Conservation (phyloP, 2,329 filamentous ascomycete species). For the Neofusicoccum ribis region DNA sequence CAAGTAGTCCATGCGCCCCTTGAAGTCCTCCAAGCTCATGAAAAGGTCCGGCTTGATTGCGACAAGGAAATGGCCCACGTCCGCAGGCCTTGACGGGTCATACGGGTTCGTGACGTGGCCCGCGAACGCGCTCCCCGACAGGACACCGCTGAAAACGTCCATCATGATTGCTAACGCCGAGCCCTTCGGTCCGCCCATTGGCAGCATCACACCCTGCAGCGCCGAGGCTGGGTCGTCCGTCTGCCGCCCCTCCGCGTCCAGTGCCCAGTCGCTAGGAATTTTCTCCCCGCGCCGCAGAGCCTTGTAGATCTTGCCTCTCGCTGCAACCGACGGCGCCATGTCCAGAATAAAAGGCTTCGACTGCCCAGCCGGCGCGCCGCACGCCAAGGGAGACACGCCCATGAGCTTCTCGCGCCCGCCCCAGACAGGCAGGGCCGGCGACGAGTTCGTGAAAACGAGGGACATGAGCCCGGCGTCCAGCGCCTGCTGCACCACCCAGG, state of each 20-base stretch:
- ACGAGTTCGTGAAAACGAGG: slow-evolving; percentile 62
- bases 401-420: slow-evolving; percentile 69
- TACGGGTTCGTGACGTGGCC: slow-evolving; percentile 77
- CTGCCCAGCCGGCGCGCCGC: slow-evolving; percentile 68
- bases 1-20: slow-evolving; percentile 61
- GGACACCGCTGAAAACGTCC: slow-evolving; percentile 80
- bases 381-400: slow-evolving; percentile 73
- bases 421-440: slow-evolving; percentile 70
- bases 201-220: slow-evolving; percentile 76
- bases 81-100: slow-evolving; percentile 65
- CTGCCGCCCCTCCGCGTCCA: slow-evolving; percentile 67
- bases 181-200: slow-evolving; percentile 83
- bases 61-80: slow-evolving; percentile 74
- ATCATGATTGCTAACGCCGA: slow-evolving; percentile 79
- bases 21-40: slow-evolving; percentile 69
- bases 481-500: slow-evolving; percentile 77
- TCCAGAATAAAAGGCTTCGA: slow-evolving; percentile 69
- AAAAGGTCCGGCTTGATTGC: slow-evolving; percentile 75
- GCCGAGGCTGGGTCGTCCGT: slow-evolving; percentile 72
- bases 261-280: slow-evolving; percentile 73
- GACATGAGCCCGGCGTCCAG: slow-evolving; percentile 67
- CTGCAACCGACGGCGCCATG: slow-evolving; percentile 70
- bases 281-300: slow-evolving; percentile 66
- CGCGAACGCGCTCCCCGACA: slow-evolving; percentile 77
- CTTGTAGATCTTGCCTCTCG: slow-evolving; percentile 73